Conservation (phyloP, 805 yeast species). For the Tetrapisispora iriomotensis region DNA sequence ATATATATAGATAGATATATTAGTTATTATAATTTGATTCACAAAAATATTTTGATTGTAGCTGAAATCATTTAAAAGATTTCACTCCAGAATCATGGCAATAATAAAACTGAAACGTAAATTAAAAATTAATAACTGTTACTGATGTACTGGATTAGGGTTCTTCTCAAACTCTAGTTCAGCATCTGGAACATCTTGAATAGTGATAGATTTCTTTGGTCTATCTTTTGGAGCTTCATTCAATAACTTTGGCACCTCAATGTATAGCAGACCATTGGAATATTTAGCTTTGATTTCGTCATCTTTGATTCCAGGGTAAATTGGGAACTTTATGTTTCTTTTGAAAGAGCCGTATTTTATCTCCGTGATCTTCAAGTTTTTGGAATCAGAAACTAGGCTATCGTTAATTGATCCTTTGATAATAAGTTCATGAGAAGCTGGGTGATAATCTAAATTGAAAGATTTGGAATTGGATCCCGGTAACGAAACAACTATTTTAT, state of each 20-base stretch:
- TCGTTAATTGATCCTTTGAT: constrained; percentile 42
- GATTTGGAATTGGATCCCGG: constrained; percentile 51
- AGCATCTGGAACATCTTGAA: constrained; percentile 42
- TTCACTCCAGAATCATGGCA: too few species aligned
- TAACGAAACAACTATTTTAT: constrained; percentile 40
- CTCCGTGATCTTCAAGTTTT: constrained; percentile 39
- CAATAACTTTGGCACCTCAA: constrained; percentile 39
- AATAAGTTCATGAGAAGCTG: constrained; percentile 43
- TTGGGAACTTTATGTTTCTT: constrained; percentile 47
- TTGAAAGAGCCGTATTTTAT: constrained; percentile 48
- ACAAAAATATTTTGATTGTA: too few species aligned
- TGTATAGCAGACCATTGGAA: constrained; percentile 43
- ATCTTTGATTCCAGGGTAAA: constrained; percentile 42
- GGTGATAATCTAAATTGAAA: constrained; percentile 49
- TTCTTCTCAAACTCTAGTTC: constrained; percentile 38
- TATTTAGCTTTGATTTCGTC: constrained; percentile 45
- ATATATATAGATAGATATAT: too few species aligned
- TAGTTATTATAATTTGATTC: too few species aligned
- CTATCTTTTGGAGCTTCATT: constrained; percentile 28
- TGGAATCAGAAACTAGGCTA: constrained; percentile 31
- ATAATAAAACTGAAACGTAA: too few species aligned
- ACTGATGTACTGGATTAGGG: constrained; percentile 33
- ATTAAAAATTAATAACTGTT: background rate
- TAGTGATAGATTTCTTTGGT: constrained; percentile 36
- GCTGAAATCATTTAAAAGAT: too few species aligned